Base-by-base conservation (phyloP, 148 eudicot genomes). In the Spergularia bocconei region DNA sequence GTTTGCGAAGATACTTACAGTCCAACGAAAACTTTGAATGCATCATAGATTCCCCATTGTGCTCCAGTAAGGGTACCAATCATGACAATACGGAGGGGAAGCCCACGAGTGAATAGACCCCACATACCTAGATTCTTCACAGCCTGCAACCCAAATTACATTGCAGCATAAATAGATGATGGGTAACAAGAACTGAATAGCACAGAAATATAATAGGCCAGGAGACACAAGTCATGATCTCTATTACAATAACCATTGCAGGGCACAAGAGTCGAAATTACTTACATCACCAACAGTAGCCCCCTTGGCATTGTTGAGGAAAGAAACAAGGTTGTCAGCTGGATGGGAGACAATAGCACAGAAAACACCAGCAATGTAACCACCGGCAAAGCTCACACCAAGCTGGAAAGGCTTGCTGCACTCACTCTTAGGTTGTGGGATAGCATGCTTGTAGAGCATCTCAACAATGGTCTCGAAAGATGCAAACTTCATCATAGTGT, bases 401-500 rank as follows among this genome's bases (percentile, higher is more conserved):
- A 93, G 98, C 79, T 89, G 98, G 79, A 93, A 76, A 53, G 84
- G 47, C 78, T 93, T 93, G 91, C 92, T 89, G 86, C 98, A 91
- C 71, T 93, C 87, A 57, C 82, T 81, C 77, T 93, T 93, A 2
- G 98, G 96, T 12, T 81, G 84, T 71, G 96, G 98, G 73, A 93
- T 88, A 59, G 96, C 96, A 81, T 89, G 84, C 83, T 93, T 89
- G 79, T 93, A 93, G 39, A 93, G 73, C 82, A 76, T 48, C 87
- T 93, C 98, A 72, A 93, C 96, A 50, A 91, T 91, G n/a, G 83
- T 88, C 90, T 93, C 98, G 67, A 93, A 93, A 13, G 98, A 93
- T 48, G 98, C 96, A 88, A 91, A 93, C 84, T 93, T 89, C 98
- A 93, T 93, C 98, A 91, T 91, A n/a, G 98, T 93, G 85, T 91